A percentile compares a stretch with the other conserved stretches of the same genome.
Conservation (phyloP, 148 eudicot species). For the Vaccinium macrocarpon region DNA sequence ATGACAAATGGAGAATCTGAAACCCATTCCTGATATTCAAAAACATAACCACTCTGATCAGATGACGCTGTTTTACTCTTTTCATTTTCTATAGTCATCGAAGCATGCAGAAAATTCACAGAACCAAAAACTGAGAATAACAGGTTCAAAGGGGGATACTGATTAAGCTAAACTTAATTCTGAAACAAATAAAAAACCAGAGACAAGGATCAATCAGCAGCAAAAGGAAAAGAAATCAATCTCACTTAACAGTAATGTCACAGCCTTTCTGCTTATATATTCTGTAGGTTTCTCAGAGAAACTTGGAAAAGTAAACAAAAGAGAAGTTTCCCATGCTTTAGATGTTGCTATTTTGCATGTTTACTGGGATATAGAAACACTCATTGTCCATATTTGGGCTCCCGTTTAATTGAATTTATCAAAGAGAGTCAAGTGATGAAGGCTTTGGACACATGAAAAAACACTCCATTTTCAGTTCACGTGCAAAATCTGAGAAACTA, state of each 20-base stretch:
- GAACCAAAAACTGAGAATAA: background rate
- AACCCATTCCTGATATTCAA: constrained; percentile 79
- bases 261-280: background rate
- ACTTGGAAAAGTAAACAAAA: background rate
- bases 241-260: background rate
- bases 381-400: background rate
- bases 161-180: background rate
- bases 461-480: background rate
- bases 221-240: background rate
- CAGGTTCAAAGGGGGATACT: background rate
- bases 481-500: background rate
- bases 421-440: background rate
- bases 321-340: background rate
- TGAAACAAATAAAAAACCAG: background rate
- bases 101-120: background rate
- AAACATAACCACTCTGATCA: constrained; percentile 23
- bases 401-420: background rate
- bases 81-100: background rate
- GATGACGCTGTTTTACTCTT: background rate
- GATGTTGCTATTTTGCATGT: background rate
- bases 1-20: constrained; percentile 91
- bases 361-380: background rate
- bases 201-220: background rate
- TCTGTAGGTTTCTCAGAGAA: background rate
- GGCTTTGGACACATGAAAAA: background rate